phyloP scores from a whole-genome alignment of 2,329 filamentous ascomycete species.

The Diaporthe aspalathi region DNA sequence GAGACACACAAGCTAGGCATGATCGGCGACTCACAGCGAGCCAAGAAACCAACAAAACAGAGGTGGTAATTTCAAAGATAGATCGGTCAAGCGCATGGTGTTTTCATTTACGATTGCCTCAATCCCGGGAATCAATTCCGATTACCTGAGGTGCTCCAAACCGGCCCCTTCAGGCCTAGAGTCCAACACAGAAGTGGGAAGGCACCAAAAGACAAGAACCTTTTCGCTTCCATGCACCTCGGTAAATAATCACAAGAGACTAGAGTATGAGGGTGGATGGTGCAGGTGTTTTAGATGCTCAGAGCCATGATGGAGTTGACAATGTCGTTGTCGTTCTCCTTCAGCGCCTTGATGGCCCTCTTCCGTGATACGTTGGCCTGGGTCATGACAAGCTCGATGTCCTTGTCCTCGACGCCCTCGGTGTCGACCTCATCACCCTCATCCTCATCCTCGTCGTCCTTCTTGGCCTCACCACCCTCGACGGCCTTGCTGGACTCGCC shows the following conservation, averaged over 20 bases:
- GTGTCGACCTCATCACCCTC: constrained; percentile 97
- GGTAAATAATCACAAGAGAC: background rate
- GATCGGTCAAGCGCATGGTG: constrained; percentile 30
- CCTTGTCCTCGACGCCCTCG: constrained; percentile 95
- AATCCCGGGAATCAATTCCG: constrained; percentile 25
- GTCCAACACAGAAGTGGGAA: constrained; percentile 29
- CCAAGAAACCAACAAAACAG: background rate
- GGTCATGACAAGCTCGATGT: constrained; percentile 99
- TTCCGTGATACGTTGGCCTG: constrained; percentile 97
- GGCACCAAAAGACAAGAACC: constrained; percentile 32
- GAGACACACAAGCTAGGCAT: no score
- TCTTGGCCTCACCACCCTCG: constrained; percentile 73
- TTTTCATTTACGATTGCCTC: constrained; percentile 37
- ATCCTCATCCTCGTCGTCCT: constrained; percentile 87
- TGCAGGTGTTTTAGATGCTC: constrained; percentile 70
- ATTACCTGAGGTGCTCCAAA: constrained; percentile 33
- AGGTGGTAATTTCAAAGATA: background rate
- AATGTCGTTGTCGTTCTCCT: constrained; percentile 99
- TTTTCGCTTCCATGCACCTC: constrained; percentile 18
- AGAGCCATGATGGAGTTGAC: constrained; percentile 99
- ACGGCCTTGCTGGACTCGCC: constrained; percentile 73
- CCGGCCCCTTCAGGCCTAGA: constrained; percentile 18
- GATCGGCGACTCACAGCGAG: background rate
- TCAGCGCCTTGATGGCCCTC: constrained; percentile 98
- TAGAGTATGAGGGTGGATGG: constrained; percentile 1